Percentiles rank a stretch among this genome's conserved stretches.
Conservation (phyloP, 2,329 filamentous ascomycete genomes). For the Aureobasidium sp. region DNA sequence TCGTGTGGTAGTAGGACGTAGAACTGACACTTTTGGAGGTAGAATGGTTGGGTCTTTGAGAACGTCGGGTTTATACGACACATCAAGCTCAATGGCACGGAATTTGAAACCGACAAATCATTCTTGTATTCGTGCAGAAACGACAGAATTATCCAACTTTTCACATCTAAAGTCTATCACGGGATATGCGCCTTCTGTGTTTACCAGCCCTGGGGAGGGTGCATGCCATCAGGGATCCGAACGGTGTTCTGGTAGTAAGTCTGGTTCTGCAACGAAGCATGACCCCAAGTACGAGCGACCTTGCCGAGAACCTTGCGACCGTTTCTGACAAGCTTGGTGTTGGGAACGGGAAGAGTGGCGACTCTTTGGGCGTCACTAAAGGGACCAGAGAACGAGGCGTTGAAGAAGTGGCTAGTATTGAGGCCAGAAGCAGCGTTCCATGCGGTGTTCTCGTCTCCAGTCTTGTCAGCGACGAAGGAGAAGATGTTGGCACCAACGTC, state of each 20-base stretch:
- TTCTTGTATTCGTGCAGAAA: not conserved
- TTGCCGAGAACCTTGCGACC: slow-evolving; percentile 24
- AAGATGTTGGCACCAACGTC: slow-evolving; percentile 41
- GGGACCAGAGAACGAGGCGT: slow-evolving; percentile 26
- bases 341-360: slow-evolving; percentile 23
- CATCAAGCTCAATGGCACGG: too few species aligned
- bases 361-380: slow-evolving; percentile 22
- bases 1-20: not conserved
- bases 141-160: not conserved
- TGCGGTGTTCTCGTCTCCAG: slow-evolving; percentile 24
- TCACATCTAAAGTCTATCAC: not conserved
- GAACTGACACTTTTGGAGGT: not conserved
- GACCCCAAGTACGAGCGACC: slow-evolving; percentile 20
- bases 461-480: slow-evolving; percentile 28
- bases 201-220: slow-evolving; percentile 24
- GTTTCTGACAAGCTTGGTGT: slow-evolving; percentile 22
- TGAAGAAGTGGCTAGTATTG: slow-evolving; percentile 23
- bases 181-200: not conserved
- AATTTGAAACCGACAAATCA: too few species aligned
- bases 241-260: slow-evolving; percentile 25
- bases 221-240: slow-evolving; percentile 26
- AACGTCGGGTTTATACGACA: too few species aligned
- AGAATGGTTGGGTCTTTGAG: not conserved
- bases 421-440: slow-evolving; percentile 21
- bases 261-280: not conserved